These are phyloP conservation scores for Pseudogymnoascus sp. DNA, from an alignment of 2,329 filamentous ascomycete genomes.

Conservation along the genomic window DNA sequence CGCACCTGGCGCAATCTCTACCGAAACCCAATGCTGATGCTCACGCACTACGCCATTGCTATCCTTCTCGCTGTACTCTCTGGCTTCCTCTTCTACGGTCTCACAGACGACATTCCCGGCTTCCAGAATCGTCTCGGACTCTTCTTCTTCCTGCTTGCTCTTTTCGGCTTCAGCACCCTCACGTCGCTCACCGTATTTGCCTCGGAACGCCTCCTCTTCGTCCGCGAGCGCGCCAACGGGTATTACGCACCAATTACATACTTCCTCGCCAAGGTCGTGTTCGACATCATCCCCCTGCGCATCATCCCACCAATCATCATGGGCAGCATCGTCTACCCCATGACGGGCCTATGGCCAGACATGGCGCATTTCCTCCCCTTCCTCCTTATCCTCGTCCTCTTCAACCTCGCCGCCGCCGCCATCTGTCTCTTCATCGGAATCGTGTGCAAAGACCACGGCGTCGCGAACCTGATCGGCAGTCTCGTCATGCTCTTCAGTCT, in stretches of 20 bases:
- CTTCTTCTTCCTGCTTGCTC: slow-evolving; percentile 92
- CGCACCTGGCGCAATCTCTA: slow-evolving; percentile 97
- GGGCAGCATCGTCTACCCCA: slow-evolving; percentile 92
- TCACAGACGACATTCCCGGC: slow-evolving; percentile 91
- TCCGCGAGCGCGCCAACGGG: slow-evolving; percentile 88
- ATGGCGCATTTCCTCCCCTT: slow-evolving; percentile 84
- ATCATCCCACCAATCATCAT: slow-evolving; percentile 92
- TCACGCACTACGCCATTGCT: slow-evolving; percentile 95
- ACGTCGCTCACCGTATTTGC: slow-evolving; percentile 93
- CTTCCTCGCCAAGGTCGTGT: slow-evolving; percentile 93
- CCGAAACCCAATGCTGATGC: slow-evolving; percentile 94
- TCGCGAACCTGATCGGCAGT: slow-evolving; percentile 89
- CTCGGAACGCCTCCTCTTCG: slow-evolving; percentile 80
- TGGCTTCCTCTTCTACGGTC: slow-evolving; percentile 90
- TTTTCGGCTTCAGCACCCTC: slow-evolving; percentile 94
- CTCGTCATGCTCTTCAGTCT: slow-evolving; percentile 96
- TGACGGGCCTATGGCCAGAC: slow-evolving; percentile 86
- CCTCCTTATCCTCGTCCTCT: slow-evolving; percentile 82
- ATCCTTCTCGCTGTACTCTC: slow-evolving; percentile 91
- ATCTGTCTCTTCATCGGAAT: slow-evolving; percentile 97
- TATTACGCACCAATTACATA: slow-evolving; percentile 94
- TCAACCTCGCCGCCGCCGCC: slow-evolving; percentile 88
- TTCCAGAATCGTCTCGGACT: slow-evolving; percentile 96
- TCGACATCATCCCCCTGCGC: slow-evolving; percentile 90
- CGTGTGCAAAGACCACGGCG: slow-evolving; percentile 80